phyloP scores from a whole-genome alignment of 495 filamentous ascomycete species.

The Aspergillus baeticus region DNA sequence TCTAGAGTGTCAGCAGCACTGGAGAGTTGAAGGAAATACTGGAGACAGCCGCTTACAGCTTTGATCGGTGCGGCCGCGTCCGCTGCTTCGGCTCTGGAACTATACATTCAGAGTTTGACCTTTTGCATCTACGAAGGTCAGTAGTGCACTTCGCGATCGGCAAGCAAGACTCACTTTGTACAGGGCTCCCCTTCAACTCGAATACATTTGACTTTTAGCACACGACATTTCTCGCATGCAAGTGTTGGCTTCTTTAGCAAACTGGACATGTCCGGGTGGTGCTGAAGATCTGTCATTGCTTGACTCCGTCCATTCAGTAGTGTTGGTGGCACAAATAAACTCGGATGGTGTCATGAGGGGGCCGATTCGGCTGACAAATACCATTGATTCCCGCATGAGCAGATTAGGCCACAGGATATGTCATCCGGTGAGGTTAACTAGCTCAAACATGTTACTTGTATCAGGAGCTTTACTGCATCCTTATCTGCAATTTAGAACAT shows the following conservation, averaged over 20 bases:
- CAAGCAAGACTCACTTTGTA: neutral
- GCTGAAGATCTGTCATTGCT: no score
- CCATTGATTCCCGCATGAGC: no score
- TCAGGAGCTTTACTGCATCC: no score
- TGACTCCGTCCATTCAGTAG: no score
- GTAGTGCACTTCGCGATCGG: neutral
- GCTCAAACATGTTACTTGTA: no score
- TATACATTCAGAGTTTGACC: neutral
- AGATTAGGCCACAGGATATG: no score
- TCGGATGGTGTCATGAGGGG: no score
- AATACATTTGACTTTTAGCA: slow-evolving; percentile 3
- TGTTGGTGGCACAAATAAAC: no score
- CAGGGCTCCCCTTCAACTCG: slow-evolving; percentile 3
- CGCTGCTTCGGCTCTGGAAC: slow-evolving; percentile 1
- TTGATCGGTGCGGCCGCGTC: neutral
- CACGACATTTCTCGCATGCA: slow-evolving; percentile 7
- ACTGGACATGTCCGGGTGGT: no score
- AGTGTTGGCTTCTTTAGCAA: neutral
- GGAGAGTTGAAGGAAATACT: neutral
- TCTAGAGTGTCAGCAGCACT: neutral
- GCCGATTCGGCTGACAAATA: no score
- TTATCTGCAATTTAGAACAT: no score
- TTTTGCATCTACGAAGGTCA: neutral
- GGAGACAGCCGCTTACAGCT: neutral
- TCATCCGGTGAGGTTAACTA: no score